These are phyloP conservation scores for Syzygium malaccense DNA, from an alignment of 441 rosid species.

Conservation along the genomic window DNA sequence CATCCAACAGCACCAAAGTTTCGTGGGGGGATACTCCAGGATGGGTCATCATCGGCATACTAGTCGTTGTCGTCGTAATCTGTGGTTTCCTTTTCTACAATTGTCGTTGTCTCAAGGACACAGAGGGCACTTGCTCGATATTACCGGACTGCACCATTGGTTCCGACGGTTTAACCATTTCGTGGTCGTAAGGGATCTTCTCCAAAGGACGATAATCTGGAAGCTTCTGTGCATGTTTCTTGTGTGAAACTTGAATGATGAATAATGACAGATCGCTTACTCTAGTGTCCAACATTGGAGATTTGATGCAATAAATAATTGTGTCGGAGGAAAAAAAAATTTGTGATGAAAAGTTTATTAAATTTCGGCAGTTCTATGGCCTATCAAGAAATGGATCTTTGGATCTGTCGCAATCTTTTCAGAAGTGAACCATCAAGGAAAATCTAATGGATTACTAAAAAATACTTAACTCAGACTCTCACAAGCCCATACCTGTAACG, in stretches of 20 bases:
- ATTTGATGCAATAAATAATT: background rate
- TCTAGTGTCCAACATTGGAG: background rate
- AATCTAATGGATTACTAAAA: too few relatives aligned
- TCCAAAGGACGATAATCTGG: background rate
- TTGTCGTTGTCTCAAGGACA: background rate
- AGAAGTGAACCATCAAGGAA: background rate
- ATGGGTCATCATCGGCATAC: background rate
- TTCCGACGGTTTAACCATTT: background rate
- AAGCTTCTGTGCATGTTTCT: background rate
- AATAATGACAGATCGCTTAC: background rate
- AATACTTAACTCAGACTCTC: background rate
- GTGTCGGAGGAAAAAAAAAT: background rate
- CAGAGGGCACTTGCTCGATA: background rate
- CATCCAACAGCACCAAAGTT: background rate
- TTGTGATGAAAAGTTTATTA: background rate
- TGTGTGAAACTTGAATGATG: background rate
- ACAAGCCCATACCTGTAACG: fast-evolving
- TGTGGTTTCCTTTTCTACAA: background rate
- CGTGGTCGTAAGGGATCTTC: background rate
- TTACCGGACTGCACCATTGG: background rate
- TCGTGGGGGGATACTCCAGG: background rate
- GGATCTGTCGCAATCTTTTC: background rate
- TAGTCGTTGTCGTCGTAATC: background rate
- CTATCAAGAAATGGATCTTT: background rate
- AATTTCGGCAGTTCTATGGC: background rate